A percentile compares a stretch with the other conserved stretches of the same genome.
These are phyloP conservation scores for Ganoderma sp. DNA, from an alignment of 1,284 basidiomycete genomes.

Conservation along the genomic window DNA sequence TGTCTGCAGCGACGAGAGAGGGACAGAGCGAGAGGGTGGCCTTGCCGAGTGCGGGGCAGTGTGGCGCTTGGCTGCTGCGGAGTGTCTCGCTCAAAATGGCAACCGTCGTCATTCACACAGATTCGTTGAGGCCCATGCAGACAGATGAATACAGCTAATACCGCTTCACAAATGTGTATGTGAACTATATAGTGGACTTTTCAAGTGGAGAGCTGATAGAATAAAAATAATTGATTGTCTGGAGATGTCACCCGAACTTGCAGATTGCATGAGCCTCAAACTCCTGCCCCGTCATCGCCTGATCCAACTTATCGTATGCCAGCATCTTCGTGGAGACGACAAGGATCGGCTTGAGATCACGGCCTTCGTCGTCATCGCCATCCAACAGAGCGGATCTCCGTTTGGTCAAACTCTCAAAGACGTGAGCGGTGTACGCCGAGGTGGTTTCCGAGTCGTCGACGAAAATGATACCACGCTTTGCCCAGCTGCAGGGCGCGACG, in stretches of 20 bases:
- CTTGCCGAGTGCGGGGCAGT: no score
- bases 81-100: slow-evolving; percentile 7
- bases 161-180: not conserved
- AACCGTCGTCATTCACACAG: slow-evolving; percentile 1
- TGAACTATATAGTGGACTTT: not conserved
- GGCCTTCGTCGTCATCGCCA: fast-evolving
- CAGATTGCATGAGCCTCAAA: slow-evolving; percentile 32
- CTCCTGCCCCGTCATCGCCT: slow-evolving; percentile 18
- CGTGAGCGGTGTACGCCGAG: slow-evolving; percentile 18
- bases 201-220: not conserved
- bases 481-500: slow-evolving; percentile 29
- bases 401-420: slow-evolving; percentile 23
- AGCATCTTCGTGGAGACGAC: slow-evolving; percentile 36
- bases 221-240: not conserved
- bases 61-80: slow-evolving; percentile 7
- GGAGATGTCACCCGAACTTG: slow-evolving; percentile 27
- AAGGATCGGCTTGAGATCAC: slow-evolving; percentile 27
- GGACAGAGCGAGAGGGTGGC: not conserved
- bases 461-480: slow-evolving; percentile 37
- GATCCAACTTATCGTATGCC: slow-evolving; percentile 29
- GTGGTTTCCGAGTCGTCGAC: slow-evolving; percentile 32
- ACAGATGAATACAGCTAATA: not conserved
- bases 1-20: not conserved
- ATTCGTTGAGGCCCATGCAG: not conserved
- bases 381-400: slow-evolving; percentile 17